phyloP scores from a whole-genome alignment of 2,329 filamentous ascomycete genomes.

The Cladosporium sp. region DNA sequence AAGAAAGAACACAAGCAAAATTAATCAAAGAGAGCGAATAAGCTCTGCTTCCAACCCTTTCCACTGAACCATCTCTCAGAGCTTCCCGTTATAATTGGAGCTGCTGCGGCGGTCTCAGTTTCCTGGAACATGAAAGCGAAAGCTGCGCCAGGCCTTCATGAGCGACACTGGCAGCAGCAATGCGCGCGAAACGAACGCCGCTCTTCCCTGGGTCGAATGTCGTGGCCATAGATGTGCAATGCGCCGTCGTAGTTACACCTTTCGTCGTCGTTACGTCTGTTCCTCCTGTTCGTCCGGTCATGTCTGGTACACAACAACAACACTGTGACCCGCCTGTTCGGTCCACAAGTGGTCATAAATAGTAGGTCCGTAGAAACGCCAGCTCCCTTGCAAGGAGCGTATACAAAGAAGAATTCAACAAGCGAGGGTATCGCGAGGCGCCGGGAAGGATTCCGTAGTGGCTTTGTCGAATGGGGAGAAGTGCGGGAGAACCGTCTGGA shows the following conservation, averaged over 20 bases:
- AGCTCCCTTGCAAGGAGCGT: not conserved
- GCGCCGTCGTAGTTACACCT: slow-evolving; percentile 2
- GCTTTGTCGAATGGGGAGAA: not conserved
- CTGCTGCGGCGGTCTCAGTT: not conserved
- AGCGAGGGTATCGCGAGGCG: not conserved
- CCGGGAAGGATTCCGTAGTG: not conserved
- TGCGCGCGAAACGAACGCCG: not conserved
- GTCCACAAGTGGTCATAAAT: not conserved
- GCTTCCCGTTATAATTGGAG: not conserved
- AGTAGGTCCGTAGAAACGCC: not conserved
- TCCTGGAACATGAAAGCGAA: not conserved
- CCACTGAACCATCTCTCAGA: not conserved
- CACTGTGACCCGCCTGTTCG: not conserved
- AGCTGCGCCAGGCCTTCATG: not conserved
- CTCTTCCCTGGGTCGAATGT: not conserved
- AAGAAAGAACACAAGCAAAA: not conserved
- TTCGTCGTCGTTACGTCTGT: not conserved
- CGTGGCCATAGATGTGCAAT: not conserved
- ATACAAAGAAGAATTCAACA: slow-evolving; percentile 15
- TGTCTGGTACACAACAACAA: slow-evolving; percentile 14
- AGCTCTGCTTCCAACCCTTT: not conserved
- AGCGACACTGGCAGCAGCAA: not conserved
- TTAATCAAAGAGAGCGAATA: not conserved
- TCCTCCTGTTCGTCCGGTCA: slow-evolving; percentile 8
- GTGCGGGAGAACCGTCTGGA: slow-evolving; percentile 8